phyloP scores from a whole-genome alignment of 768 basidiomycete genomes.

The Cystofilobasidium ferigula region DNA sequence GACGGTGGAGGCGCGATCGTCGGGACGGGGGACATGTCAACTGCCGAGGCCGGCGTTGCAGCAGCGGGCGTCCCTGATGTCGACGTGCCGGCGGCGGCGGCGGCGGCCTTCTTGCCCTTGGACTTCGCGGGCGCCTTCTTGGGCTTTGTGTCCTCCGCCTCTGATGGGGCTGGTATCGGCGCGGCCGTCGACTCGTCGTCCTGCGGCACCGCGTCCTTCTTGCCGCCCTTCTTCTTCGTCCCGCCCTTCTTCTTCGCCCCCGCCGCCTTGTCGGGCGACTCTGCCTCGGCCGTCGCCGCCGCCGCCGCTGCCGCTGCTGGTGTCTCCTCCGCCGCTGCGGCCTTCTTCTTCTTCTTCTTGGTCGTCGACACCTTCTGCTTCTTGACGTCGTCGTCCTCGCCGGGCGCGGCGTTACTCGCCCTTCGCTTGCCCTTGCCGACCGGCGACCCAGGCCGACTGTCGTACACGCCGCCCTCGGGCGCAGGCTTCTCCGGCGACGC shows the following conservation, averaged over 20 bases:
- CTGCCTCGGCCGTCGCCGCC: not conserved
- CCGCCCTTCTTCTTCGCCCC: not conserved
- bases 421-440: constrained; percentile 2
- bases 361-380: constrained; percentile 13
- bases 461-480: not conserved
- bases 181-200: not conserved
- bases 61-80: not conserved
- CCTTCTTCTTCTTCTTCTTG: constrained; percentile 5
- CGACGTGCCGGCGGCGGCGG: not conserved
- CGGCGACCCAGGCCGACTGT: not conserved
- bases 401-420: not conserved
- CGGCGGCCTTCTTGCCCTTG: not conserved
- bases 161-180: not conserved
- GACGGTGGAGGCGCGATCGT: not conserved
- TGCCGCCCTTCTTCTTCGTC: not conserved
- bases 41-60: not conserved
- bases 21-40: not conserved
- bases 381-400: constrained; percentile 12
- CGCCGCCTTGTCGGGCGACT: not conserved
- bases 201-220: not conserved
- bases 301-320: not conserved
- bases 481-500: not conserved
- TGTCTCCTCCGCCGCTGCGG: not conserved
- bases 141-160: not conserved
- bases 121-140: no score